Evolutionary conservation across 768 basidiomycete genomes (phyloP), one percentile per base, ranked within the genome.

Genomic region (Sporobolomyces pararoseus): DNA sequence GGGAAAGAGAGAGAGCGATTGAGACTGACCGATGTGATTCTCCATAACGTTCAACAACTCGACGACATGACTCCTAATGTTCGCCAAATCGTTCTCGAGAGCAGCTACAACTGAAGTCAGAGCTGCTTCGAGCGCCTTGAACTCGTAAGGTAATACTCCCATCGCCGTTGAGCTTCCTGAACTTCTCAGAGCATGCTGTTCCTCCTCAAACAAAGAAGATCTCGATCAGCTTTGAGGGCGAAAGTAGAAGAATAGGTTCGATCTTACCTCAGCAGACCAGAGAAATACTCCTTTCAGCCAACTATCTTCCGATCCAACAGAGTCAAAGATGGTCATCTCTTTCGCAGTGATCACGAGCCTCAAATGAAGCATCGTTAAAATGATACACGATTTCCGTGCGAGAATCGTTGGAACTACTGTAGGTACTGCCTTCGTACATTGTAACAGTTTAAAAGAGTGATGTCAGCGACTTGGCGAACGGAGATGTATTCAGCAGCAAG

Each of bases 81-180:
- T 94, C 19, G 88, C 88, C 89, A 97, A 89, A 81, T 98, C 95
- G 37, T 92, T 91, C 81, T 97, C 95, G 29, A 98, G 83, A 7
- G 95, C 93, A 73, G 89, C 90, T 65, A 94, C 81, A 14, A 95
- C 91, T 47, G 92, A 95, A 49, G 95, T 85, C 50, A 98, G 83
- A 66, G 96, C 87, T 1, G 93, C 94, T 75, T 98, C 95, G 46
- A 97, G 83, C 4, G 95, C 95, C 63, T 94, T 93, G 46, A 94
- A 93, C 81, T 95, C 91, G 79, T 93, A 94, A 52, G 92, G 91
- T 46, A 87, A 79, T 10, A 86, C 84, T 16, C 84, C 55, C 0
- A 70, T 71, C 59, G 66, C 67, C 71, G 69, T 60, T 74, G 63
- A 59, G 12, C 21, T 58, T 7, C 55, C 39, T 7, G 63, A 67